Conservation (phyloP, 139 green algal species). For the Zygnema cylindricum region DNA sequence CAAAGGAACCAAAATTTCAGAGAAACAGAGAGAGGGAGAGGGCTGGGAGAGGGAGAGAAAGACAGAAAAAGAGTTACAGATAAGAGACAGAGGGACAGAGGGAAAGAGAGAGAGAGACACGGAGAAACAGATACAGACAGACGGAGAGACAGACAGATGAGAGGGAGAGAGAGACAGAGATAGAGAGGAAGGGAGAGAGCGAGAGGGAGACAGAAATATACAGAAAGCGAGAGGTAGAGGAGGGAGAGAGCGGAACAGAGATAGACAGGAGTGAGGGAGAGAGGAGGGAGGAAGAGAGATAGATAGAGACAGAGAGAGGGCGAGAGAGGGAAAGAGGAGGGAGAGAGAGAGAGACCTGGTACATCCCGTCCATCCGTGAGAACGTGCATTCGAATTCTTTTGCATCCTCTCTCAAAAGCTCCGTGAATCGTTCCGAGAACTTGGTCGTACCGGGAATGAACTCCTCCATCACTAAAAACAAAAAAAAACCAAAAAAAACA, state of each 20-base stretch:
- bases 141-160: not conserved
- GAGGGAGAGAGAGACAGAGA: not conserved
- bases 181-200: too few relatives aligned
- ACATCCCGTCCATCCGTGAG: slow-evolving; percentile 95
- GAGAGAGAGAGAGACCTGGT: slow-evolving; percentile 69
- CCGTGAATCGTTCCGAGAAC: slow-evolving; percentile 68
- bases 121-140: not conserved
- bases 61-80: not conserved
- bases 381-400: slow-evolving; percentile 87
- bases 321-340: not conserved
- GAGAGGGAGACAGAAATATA: not conserved
- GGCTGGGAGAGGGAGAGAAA: not conserved
- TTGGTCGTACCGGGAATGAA: slow-evolving; percentile 91
- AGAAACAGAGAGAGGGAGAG: not conserved
- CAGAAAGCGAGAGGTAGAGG: not conserved
- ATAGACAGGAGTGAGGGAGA: not conserved
- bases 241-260: not conserved
- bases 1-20: too few relatives aligned
- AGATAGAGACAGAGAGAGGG: not conserved
- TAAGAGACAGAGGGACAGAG: not conserved
- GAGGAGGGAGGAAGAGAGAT: not conserved
- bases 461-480: slow-evolving; percentile 78
- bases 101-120: not conserved
- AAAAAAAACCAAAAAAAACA: not conserved
- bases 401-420: slow-evolving; percentile 80